Evolutionary conservation across 257 asterid species (phyloP).

Genomic region (Salvia miltiorrhiza): DNA sequence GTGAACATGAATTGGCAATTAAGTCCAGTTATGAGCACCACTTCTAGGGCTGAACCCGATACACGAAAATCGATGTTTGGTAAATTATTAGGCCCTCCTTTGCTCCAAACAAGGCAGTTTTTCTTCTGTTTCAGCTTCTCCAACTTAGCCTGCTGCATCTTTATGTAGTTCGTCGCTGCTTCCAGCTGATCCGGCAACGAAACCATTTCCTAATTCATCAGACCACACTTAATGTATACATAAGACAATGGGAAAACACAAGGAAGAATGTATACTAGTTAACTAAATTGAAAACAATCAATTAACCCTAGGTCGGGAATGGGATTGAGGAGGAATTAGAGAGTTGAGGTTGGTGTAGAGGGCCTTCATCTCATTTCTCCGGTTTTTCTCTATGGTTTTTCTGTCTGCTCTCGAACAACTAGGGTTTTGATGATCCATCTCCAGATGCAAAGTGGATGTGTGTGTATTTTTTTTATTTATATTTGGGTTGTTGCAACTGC

Average conservation of each 20-base stretch:
- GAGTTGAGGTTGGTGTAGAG: constrained; percentile 51
- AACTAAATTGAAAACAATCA: neutral
- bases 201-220: constrained; percentile 33
- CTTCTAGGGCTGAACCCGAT: constrained; percentile 44
- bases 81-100: constrained; percentile 2
- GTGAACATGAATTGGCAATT: constrained; percentile 48
- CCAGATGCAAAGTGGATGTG: too few species aligned
- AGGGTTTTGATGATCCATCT: constrained; percentile 31
- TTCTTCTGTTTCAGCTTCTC: constrained; percentile 62
- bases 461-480: neutral
- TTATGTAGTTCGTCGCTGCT: constrained; percentile 59
- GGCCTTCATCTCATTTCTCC: constrained; percentile 66
- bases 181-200: constrained; percentile 62
- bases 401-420: constrained; percentile 38
- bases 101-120: constrained; percentile 8
- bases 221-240: neutral
- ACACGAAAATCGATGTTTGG: constrained; percentile 52
- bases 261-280: too few species aligned
- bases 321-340: constrained; percentile 45
- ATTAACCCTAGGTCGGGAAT: constrained; percentile 39
- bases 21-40: constrained; percentile 41
- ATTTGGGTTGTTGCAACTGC: neutral
- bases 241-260: too few species aligned
- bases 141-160: constrained; percentile 39
- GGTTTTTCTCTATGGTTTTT: constrained; percentile 62